Conservation (phyloP, 2,329 filamentous ascomycete species). For the Elsinoe batatas region DNA sequence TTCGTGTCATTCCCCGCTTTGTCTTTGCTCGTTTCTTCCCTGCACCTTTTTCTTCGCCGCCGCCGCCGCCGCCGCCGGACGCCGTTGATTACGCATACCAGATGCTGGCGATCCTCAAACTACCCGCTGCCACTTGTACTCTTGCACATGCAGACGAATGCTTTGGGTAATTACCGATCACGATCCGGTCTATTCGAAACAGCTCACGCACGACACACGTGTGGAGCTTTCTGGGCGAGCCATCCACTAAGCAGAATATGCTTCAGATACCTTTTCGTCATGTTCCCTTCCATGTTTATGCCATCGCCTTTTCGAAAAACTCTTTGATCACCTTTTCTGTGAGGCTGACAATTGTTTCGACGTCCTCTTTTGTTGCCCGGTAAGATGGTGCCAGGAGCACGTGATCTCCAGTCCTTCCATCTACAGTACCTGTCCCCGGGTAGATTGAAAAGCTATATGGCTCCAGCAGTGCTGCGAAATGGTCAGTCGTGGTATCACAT, state of each 20-base stretch:
- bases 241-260: too few relatives aligned
- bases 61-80: background rate
- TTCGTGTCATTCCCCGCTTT: conserved; percentile 1
- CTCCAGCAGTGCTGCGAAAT: conserved; percentile 30
- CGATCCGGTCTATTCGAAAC: background rate
- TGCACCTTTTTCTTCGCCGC: background rate
- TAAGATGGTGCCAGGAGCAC: conserved; percentile 61
- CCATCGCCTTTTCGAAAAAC: conserved; percentile 27
- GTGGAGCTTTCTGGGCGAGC: too few relatives aligned
- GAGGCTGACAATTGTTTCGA: conserved; percentile 46
- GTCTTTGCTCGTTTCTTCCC: conserved; percentile 10
- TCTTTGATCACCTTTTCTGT: conserved; percentile 44
- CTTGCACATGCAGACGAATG: background rate
- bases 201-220: background rate
- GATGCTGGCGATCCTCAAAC: background rate
- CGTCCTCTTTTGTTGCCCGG: conserved; percentile 48
- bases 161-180: background rate
- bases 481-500: conserved; percentile 11
- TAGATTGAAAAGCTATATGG: conserved; percentile 51
- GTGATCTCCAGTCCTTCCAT: conserved; percentile 55
- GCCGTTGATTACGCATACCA: conserved; percentile 2
- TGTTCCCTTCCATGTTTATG: background rate
- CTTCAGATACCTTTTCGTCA: too few relatives aligned
- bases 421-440: conserved; percentile 51
- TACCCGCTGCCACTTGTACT: background rate